Conservation (phyloP, 345 rosid species). For the Ceriops tagal region DNA sequence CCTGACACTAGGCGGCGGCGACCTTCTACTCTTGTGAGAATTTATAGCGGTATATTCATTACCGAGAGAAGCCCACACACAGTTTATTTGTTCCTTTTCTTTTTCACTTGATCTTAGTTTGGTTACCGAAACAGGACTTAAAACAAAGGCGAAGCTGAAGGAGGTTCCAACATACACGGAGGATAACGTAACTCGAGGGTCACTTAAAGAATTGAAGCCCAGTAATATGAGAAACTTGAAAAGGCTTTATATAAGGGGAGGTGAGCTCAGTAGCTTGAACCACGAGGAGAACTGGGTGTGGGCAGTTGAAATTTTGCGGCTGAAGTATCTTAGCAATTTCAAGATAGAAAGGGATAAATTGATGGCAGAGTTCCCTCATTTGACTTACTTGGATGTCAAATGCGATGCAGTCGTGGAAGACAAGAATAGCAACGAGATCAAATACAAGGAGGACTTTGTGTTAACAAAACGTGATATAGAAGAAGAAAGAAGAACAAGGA, state of each 20-base stretch:
- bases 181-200: neutral
- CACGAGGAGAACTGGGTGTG: neutral
- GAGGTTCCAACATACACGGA: too few species aligned
- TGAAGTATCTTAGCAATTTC: neutral
- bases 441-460: neutral
- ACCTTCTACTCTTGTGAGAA: too few species aligned
- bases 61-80: too few species aligned
- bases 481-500: neutral
- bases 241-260: constrained; percentile 3
- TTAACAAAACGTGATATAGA: neutral
- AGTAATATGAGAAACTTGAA: neutral
- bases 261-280: neutral
- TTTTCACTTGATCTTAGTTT: too few species aligned
- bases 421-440: neutral
- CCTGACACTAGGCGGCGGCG: too few species aligned
- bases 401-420: neutral
- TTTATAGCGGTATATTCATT: too few species aligned
- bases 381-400: neutral
- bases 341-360: neutral
- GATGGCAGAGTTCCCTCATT: neutral
- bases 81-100: too few species aligned
- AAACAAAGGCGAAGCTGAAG: too few species aligned
- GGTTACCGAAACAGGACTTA: too few species aligned
- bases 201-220: neutral
- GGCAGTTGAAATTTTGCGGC: constrained; percentile 1